Conservation (phyloP, 345 rosid genomes). For the Euphorbia lathyris region DNA sequence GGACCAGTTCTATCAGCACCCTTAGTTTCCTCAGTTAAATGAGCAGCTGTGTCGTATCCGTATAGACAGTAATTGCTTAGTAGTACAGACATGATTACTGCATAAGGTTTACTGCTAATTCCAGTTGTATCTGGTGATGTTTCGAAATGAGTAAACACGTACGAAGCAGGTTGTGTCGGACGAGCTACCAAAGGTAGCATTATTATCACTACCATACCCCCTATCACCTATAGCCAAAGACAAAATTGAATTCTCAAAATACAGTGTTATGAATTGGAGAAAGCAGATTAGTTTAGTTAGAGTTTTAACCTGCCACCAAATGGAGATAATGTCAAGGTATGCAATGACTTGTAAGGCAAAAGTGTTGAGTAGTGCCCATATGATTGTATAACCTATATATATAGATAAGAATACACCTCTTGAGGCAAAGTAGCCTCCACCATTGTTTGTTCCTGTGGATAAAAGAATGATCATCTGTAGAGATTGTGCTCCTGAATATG, state of each 20-base stretch:
- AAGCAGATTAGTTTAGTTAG: not conserved
- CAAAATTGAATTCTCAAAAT: not conserved
- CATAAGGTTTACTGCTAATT: conserved; percentile 52
- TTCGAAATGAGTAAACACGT: conserved; percentile 51
- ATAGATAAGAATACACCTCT: conserved; percentile 54
- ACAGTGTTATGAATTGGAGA: not conserved
- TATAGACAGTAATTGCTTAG: conserved; percentile 61
- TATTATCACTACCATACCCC: conserved; percentile 48
- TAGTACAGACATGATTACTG: conserved; percentile 47
- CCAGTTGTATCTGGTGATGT: conserved; percentile 44
- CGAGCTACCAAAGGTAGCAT: conserved; percentile 56
- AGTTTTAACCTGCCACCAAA: conserved; percentile 63
- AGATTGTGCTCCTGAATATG: conserved; percentile 60
- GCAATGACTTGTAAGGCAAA: conserved; percentile 59
- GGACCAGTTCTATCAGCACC: conserved; percentile 65
- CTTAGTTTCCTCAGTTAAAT: conserved; percentile 68
- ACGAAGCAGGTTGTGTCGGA: conserved; percentile 49
- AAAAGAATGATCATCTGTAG: conserved; percentile 58
- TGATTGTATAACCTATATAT: conserved; percentile 48
- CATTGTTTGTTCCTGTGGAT: conserved; percentile 53
- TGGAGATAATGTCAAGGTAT: conserved; percentile 55
- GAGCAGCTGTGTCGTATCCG: conserved; percentile 65
- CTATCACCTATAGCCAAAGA: conserved; percentile 41
- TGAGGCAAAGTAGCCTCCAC: conserved; percentile 59
- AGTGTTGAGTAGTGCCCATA: conserved; percentile 64